Evolutionary conservation across 352 stramenopile genomes (phyloP).

Genomic region (Thalassiosira delicatula): DNA sequence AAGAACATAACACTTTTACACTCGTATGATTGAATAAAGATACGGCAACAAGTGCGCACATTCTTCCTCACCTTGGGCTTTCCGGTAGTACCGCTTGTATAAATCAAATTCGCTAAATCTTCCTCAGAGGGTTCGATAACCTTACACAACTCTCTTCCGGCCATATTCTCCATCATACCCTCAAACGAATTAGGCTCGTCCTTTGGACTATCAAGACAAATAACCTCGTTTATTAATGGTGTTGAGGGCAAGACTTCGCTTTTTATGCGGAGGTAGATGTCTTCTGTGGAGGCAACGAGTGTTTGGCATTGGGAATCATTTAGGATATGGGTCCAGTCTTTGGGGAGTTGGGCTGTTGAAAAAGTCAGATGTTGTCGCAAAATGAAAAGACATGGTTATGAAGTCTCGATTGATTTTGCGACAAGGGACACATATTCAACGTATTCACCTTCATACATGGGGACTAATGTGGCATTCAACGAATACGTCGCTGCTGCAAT

Average conservation of each 20-base stretch:
- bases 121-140: constrained; percentile 58
- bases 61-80: no score
- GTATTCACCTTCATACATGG: no score
- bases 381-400: no score
- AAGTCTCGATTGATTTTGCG: no score
- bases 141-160: constrained; percentile 34
- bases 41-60: no score
- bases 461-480: constrained; percentile 67
- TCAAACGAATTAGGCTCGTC: constrained; percentile 52
- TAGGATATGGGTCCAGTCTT: constrained; percentile 85
- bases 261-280: constrained; percentile 72
- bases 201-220: constrained; percentile 64
- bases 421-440: no score
- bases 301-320: constrained; percentile 77
- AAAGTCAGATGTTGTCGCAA: no score
- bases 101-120: constrained; percentile 82
- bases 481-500: constrained; percentile 64
- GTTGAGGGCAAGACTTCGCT: constrained; percentile 60
- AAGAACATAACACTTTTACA: no score
- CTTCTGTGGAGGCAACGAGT: constrained; percentile 67
- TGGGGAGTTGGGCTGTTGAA: constrained; percentile 71
- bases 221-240: constrained; percentile 37
- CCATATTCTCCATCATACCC: constrained; percentile 50
- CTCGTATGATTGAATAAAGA: no score
- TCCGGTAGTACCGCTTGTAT: constrained; percentile 85